phyloP scores from a whole-genome alignment of 192 early-diverging fungal species.

The Spizellomyces sp. region DNA sequence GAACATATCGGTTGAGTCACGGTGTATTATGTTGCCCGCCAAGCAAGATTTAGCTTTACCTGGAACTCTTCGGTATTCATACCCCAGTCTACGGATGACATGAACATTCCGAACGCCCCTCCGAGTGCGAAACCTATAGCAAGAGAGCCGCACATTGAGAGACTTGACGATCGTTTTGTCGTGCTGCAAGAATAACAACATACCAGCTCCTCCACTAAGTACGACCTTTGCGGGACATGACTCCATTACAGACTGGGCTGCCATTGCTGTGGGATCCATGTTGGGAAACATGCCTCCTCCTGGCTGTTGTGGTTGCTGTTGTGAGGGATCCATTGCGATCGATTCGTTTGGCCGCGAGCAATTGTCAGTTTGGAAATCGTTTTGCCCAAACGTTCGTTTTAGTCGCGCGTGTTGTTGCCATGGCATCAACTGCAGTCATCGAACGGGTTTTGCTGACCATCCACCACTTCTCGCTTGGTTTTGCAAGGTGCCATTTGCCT shows the following conservation, averaged over 20 bases:
- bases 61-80: conserved; percentile 64
- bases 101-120: conserved; percentile 87
- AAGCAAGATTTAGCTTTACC: background rate
- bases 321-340: background rate
- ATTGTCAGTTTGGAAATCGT: background rate
- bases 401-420: no score
- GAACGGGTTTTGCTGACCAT: no score
- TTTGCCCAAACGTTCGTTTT: background rate
- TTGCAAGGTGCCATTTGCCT: no score
- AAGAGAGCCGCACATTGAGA: background rate
- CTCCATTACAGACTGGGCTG: conserved; percentile 36
- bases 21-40: no score
- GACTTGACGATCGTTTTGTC: background rate
- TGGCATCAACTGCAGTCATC: no score
- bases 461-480: no score
- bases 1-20: conserved; percentile 39
- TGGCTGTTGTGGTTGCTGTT: background rate
- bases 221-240: conserved; percentile 47
- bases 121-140: conserved; percentile 82
- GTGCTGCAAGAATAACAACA: conserved; percentile 14
- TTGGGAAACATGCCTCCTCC: conserved; percentile 27
- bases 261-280: conserved; percentile 27
- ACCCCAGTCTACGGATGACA: conserved; percentile 87
- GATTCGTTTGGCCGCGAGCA: background rate
- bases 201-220: conserved; percentile 32